Evolutionary conservation across 164 flowering plant genomes (phyloP), one percentile per base, ranked within the genome.

Genomic region (Akebia trifoliata): DNA sequence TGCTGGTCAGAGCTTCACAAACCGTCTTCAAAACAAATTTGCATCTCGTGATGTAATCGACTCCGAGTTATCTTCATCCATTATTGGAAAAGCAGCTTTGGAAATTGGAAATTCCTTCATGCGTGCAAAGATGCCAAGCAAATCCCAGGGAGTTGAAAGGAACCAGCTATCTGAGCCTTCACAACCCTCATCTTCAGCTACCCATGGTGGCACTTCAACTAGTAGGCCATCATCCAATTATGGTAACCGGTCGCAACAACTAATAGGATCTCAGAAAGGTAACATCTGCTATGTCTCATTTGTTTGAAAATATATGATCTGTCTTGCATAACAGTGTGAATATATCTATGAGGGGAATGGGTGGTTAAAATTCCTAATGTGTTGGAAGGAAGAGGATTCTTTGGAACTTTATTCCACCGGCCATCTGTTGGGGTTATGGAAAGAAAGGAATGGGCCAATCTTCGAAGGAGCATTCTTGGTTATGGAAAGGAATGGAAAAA

Each of bases 181-280:
- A 31, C 78, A 61, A 30, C 55, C 75, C 34, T 62, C 71, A 30
- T 63, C 78, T 50, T 28, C 76, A 53, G 43, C 74, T 44, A 70
- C 62, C 40, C 72, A 50, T 54, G 57, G 66, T 52, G 74, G 81
- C 14, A 40, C 46, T 65, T 46, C 77, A 4, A 51, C 31, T 48
- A 78, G 78, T 63, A 70, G 89, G 71, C 86, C 86, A 53, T 73
- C 87, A 10, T 83, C 92, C 39, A 83, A 82, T 63, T 80, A 83
- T 60, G 72, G 72, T 69, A 75, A 56, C 63, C 75, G 82, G 18
- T 63, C 88, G 11, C 85, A 79, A 32, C 85, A 78, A 57, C 56
- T 57, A 53, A 34, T 54, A 54, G 84, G 78, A 43, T 50, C 78
- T 42, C 83, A 73, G 63, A 73, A 73, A 69, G 73, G 76, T 73